phyloP scores from a whole-genome alignment of 2,329 filamentous ascomycete species.

The Fusarium sp. region DNA sequence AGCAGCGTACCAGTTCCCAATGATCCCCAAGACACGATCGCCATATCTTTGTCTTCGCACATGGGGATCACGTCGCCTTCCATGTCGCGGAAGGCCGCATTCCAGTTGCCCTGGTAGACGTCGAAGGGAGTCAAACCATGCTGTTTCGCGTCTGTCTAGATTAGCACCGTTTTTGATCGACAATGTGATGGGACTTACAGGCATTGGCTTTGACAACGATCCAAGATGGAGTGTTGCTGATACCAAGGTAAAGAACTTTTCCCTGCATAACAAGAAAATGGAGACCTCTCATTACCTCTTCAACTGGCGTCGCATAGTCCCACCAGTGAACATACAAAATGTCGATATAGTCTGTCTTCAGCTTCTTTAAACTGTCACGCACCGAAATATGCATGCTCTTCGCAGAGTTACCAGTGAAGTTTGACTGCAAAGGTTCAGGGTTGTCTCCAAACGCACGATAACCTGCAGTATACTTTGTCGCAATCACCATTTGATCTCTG shows the following conservation, averaged over 20 bases:
- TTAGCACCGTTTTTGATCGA: too few species aligned
- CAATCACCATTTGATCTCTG: neutral
- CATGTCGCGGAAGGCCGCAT: conserved; percentile 37
- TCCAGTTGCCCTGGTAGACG: conserved; percentile 45
- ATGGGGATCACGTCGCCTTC: conserved; percentile 46
- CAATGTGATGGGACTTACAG: neutral
- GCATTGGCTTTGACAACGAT: conserved; percentile 28
- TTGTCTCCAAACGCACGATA: rapidly evolving
- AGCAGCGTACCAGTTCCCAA: conserved; percentile 8
- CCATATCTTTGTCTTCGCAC: conserved; percentile 50
- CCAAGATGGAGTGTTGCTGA: conserved; percentile 45
- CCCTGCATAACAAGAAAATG: conserved; percentile 10
- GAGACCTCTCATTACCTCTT: conserved; percentile 12
- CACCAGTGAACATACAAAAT: conserved; percentile 43
- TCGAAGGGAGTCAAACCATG: conserved; percentile 40
- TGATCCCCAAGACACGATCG: conserved; percentile 53
- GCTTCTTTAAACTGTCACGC: conserved; percentile 51
- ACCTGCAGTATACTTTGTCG: neutral
- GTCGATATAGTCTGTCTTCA: conserved; percentile 48
- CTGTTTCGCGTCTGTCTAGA: neutral
- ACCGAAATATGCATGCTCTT: conserved; percentile 51
- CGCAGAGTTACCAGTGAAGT: conserved; percentile 50
- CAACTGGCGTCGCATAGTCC: conserved; percentile 16
- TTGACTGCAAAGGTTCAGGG: conserved; percentile 18
- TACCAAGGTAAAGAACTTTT: conserved; percentile 43